Base-by-base conservation (phyloP, 805 yeast species). In the Metschnikowia aberdeeniae region DNA sequence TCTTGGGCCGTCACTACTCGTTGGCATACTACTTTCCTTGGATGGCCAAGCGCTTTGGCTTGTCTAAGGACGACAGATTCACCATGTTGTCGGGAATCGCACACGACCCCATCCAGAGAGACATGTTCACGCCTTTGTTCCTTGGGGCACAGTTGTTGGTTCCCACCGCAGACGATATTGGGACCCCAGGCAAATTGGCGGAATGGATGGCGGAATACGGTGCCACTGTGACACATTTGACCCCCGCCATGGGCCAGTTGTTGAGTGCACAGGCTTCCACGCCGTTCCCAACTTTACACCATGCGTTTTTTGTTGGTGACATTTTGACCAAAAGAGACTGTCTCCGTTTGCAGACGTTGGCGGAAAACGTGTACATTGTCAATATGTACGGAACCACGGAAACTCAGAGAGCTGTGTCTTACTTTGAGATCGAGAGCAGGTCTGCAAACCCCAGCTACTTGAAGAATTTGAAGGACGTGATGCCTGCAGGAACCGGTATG, bases 371-470 rank as follows among this genome's bases (percentile, higher is more conserved):
- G 44, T 73, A 67, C 62, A 92, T 93, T 60, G 95, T 93, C 55
- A 93, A 93, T 69, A 93, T 93, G 99, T 93, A 93, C 65, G 99
- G 99, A 60, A 93, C 99, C 33, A 93, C 99, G 9, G 99, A 93
- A 67, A 93, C 99, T 12, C 99, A 95, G 73, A 81, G 99, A 62
- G 93, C 99, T 1, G 99, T 93, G 22, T 90, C 98, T 0, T 93
- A 80, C 68, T 95, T 80, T 68, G 95, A 89, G 63, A 92, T 95
- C 50, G 81, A 87, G 35, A 80, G 95, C 26, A 75, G 88, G 53
- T 62, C 75, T 19, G 61, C 75, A 36, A 89, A 90, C 63, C 76
- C 92, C 20, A 68, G 77, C 20, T 90, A 86, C 65, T 75, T 93
- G 62, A 84, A 82, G 60, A 77, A 84, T 40, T 86, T 88, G 69